Evolutionary conservation across 1,139 yeast species (phyloP).

Genomic region (Geotrichum phurueaensis): DNA sequence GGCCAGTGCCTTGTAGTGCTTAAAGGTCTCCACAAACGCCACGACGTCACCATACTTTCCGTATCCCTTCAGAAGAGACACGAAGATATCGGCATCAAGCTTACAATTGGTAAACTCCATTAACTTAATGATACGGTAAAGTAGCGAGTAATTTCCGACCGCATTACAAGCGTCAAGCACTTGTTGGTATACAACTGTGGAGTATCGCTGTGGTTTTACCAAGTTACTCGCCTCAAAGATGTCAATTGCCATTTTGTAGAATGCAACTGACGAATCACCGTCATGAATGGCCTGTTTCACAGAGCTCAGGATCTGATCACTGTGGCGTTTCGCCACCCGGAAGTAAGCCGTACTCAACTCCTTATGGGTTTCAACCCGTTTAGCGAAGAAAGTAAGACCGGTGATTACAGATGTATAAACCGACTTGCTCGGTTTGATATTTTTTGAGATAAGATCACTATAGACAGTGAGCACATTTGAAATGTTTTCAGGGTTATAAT

Average conservation of each 20-base stretch:
- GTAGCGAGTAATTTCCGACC: slow-evolving; percentile 15
- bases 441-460: slow-evolving; percentile 9
- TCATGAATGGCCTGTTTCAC: slow-evolving; percentile 15
- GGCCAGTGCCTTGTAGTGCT: slow-evolving; percentile 15
- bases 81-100: slow-evolving; percentile 11
- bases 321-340: slow-evolving; percentile 18
- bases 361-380: slow-evolving; percentile 5
- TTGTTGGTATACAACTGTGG: slow-evolving; percentile 18
- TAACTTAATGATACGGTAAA: slow-evolving; percentile 13
- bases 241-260: slow-evolving; percentile 29
- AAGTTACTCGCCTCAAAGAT: slow-evolving; percentile 29
- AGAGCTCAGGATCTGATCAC: slow-evolving; percentile 12
- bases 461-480: slow-evolving; percentile 10
- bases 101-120: slow-evolving; percentile 14
- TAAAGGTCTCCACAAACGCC: slow-evolving; percentile 19
- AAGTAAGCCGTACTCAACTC: slow-evolving; percentile 7
- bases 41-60: slow-evolving; percentile 21
- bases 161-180: slow-evolving; percentile 23
- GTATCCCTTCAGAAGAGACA: slow-evolving; percentile 20
- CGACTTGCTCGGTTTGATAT: slow-evolving; percentile 15
- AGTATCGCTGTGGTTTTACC: slow-evolving; percentile 23
- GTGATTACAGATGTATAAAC: slow-evolving; percentile 32
- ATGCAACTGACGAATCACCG: slow-evolving; percentile 22
- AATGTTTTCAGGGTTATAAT: slow-evolving; percentile 8
- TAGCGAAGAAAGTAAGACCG: slow-evolving; percentile 28